Evolutionary conservation across 1,284 basidiomycete genomes (phyloP).

Genomic region (Chiua sp.): DNA sequence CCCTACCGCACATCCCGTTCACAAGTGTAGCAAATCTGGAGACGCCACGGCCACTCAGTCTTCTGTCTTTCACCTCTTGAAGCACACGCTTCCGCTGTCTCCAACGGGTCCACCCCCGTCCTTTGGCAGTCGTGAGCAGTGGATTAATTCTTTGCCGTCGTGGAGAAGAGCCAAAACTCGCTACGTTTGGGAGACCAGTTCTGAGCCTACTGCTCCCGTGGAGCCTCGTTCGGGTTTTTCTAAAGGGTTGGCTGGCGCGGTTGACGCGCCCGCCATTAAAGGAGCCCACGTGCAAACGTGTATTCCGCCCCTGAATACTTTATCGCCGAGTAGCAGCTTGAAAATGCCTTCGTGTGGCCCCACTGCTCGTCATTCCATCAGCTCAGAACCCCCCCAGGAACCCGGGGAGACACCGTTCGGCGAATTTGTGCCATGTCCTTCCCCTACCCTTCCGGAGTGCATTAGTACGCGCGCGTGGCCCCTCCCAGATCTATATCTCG

Average conservation of each 20-base stretch:
- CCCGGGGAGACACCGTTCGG: neutral
- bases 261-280: conserved; percentile 80
- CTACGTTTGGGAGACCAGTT: conserved; percentile 66
- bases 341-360: conserved; percentile 21
- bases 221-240: conserved; percentile 58
- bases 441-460: conserved; percentile 15
- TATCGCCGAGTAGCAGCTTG: conserved; percentile 28
- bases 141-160: conserved; percentile 70
- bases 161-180: conserved; percentile 71
- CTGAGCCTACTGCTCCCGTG: conserved; percentile 9
- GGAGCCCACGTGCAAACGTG: conserved; percentile 80
- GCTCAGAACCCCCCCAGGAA: conserved; percentile 29
- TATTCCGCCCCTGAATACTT: conserved; percentile 71
- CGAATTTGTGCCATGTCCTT: conserved; percentile 32
- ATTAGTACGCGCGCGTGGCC: conserved; percentile 23
- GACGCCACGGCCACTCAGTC: conserved; percentile 45
- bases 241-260: conserved; percentile 72
- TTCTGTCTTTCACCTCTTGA: conserved; percentile 55
- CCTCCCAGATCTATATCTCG: conserved; percentile 23
- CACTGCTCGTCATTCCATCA: conserved; percentile 43
- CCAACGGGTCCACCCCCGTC: conserved; percentile 65
- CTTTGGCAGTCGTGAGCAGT: conserved; percentile 69
- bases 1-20: conserved; percentile 63
- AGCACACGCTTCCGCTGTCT: conserved; percentile 60
- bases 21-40: conserved; percentile 56